These are phyloP conservation scores for Neurospora sp. DNA, from an alignment of 495 filamentous ascomycete genomes.

Conservation along the genomic window DNA sequence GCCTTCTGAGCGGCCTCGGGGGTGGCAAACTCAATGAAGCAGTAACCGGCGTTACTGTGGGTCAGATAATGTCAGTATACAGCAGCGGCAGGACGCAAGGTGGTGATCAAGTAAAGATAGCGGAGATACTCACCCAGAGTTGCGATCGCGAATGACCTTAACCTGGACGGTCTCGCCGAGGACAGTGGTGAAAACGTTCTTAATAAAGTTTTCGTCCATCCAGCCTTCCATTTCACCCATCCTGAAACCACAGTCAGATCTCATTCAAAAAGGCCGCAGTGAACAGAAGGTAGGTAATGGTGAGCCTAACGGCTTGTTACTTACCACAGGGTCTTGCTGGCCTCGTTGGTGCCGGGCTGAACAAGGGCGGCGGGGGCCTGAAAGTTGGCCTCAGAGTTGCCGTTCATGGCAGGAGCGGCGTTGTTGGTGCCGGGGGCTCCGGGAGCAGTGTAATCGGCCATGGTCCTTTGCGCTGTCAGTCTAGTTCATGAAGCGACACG, in stretches of 20 bases:
- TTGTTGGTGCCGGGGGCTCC: constrained; percentile 15
- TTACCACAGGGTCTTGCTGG: constrained; percentile 37
- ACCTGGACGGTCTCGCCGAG: constrained; percentile 93
- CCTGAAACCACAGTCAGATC: constrained; percentile 44
- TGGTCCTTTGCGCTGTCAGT: constrained; percentile 4
- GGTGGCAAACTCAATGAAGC: constrained; percentile 88
- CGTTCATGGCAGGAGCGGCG: constrained; percentile 21
- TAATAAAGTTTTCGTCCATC: constrained; percentile 99
- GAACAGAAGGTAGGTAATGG: neutral
- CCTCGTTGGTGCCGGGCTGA: constrained; percentile 13
- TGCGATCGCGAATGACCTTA: constrained; percentile 99
- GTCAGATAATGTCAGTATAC: neutral
- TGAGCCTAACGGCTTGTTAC: neutral
- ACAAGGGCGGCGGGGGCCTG: constrained; percentile 4
- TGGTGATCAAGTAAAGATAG: neutral
- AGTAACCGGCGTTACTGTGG: constrained; percentile 90
- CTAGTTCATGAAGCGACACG: neutral
- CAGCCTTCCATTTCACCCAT: constrained; percentile 99
- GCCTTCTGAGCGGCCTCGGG: constrained; percentile 85
- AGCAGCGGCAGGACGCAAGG: neutral
- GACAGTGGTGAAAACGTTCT: constrained; percentile 74
- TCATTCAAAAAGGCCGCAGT: neutral
- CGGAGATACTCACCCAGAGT: constrained; percentile 74
- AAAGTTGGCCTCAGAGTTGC: constrained; percentile 14
- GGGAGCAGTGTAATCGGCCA: constrained; percentile 20